Percentiles rank a stretch among this genome's conserved stretches.
phyloP scores from a whole-genome alignment of 345 rosid species.

The Psidium guajava region DNA sequence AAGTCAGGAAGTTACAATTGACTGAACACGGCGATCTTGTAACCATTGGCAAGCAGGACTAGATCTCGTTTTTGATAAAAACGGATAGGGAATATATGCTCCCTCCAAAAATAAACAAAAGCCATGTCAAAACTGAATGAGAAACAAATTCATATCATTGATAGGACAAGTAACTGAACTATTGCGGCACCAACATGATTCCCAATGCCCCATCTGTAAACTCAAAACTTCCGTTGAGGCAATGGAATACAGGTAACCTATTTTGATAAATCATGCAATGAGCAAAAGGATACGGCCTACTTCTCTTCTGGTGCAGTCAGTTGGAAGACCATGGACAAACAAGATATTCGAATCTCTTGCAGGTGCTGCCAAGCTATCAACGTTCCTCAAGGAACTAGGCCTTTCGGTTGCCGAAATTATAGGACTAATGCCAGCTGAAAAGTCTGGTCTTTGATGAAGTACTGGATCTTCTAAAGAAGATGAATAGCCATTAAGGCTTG shows the following conservation, averaged over 20 bases:
- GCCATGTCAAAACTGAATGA: not conserved
- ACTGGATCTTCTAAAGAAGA: constrained; percentile 17
- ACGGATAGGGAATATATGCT: not conserved
- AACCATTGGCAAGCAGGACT: not conserved
- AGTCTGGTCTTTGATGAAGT: constrained; percentile 17
- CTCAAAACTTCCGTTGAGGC: not conserved
- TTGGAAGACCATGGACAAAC: constrained; percentile 50
- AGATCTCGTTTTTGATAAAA: not conserved
- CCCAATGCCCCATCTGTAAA: not conserved
- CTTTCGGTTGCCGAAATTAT: constrained; percentile 19
- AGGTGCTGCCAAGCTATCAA: constrained; percentile 6
- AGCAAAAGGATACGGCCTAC: constrained; percentile 55
- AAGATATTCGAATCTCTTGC: constrained; percentile 32
- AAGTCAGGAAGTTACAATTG: constrained; percentile 13
- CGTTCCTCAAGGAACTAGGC: constrained; percentile 18
- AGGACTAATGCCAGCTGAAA: constrained; percentile 4
- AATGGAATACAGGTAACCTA: not conserved
- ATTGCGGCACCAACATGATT: not conserved
- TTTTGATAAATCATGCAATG: not conserved
- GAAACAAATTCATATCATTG: not conserved
- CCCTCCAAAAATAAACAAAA: not conserved
- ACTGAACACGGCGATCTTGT: not conserved
- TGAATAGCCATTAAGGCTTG: constrained; percentile 15
- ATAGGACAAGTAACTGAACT: not conserved
- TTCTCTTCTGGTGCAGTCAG: constrained; percentile 58